These are phyloP conservation scores for Venturia effusa DNA, from an alignment of 2,329 filamentous ascomycete species.

Conservation along the genomic window DNA sequence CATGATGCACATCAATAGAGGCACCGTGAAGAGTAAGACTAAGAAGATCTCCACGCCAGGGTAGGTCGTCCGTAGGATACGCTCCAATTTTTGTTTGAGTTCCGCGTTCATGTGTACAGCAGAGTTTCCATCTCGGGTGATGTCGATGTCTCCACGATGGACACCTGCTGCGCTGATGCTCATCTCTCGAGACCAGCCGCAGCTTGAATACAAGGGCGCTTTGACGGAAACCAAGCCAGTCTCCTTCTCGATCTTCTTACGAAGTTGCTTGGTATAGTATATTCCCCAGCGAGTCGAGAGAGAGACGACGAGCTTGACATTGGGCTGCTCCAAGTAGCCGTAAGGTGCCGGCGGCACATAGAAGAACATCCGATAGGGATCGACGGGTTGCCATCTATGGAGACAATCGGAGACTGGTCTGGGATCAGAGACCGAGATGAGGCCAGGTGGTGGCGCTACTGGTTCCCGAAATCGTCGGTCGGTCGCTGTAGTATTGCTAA, in stretches of 20 bases:
- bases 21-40: neutral
- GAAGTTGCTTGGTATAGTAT: neutral
- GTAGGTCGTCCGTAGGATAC: neutral
- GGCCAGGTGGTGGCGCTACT: neutral
- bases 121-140: neutral
- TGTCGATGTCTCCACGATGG: neutral
- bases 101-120: neutral
- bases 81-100: neutral
- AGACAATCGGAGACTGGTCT: neutral
- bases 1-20: neutral
- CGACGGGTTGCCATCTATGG: neutral
- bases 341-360: neutral
- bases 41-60: neutral
- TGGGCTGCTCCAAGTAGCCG: neutral
- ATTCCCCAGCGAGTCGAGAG: neutral
- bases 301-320: neutral
- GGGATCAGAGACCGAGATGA: neutral
- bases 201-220: neutral
- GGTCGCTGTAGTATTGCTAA: neutral
- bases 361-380: neutral
- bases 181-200: neutral
- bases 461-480: neutral
- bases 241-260: neutral
- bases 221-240: neutral
- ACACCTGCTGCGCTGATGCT: neutral